phyloP scores from a whole-genome alignment of 1,139 yeast species.

The Hansenula sp. region DNA sequence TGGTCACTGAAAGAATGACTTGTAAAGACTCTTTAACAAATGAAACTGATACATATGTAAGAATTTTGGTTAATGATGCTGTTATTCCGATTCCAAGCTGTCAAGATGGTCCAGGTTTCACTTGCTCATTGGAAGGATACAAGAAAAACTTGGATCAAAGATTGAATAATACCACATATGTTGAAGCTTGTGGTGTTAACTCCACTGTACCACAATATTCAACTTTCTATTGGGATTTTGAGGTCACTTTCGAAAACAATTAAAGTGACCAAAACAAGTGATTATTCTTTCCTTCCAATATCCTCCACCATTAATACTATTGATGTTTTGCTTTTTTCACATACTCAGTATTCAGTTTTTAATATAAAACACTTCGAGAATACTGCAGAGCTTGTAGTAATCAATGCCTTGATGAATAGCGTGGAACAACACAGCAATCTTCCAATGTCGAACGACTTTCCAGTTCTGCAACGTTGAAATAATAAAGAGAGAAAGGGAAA shows the following conservation, averaged over 20 bases:
- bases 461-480: too few species aligned
- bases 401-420: too few species aligned
- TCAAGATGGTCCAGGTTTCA: constrained; percentile 57
- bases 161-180: constrained; percentile 30
- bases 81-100: constrained; percentile 54
- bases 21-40: constrained; percentile 30
- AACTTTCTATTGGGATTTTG: constrained; percentile 28
- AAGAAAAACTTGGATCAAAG: constrained; percentile 31
- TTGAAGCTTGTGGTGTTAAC: constrained; percentile 32
- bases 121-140: constrained; percentile 45
- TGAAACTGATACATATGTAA: constrained; percentile 35
- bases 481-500: too few species aligned
- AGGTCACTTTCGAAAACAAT: constrained; percentile 16
- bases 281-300: not conserved
- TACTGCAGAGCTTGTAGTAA: too few species aligned
- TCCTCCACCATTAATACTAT: too few species aligned
- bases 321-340: too few species aligned
- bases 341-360: too few species aligned
- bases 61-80: constrained; percentile 56
- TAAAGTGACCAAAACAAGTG: not conserved
- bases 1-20: constrained; percentile 46
- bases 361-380: too few species aligned
- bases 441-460: too few species aligned
- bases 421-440: too few species aligned
- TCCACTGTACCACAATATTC: constrained; percentile 18